Evolutionary conservation across 177 flowering plant species (phyloP), one percentile per base, ranked within the genome.

Genomic region (Vitis hybrid): DNA sequence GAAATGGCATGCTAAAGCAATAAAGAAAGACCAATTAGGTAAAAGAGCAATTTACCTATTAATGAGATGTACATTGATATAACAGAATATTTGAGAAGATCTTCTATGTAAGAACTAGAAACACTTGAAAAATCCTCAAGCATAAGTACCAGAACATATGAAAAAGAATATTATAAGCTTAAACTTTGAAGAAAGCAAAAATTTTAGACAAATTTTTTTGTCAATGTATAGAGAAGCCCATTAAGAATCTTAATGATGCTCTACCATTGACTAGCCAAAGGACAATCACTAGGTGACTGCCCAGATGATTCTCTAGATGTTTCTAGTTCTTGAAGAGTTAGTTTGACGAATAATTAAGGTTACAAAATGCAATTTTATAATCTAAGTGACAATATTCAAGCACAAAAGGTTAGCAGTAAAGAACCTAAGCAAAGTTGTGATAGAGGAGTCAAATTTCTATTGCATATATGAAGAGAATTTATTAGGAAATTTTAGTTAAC

Each of bases 21-120:
- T 2, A 26, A 26, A 26, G 29, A 2, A 26, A 2, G 29, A 0
- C 29, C 29, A 26, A 26, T 26, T 2, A 26, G 4, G 45, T 4
- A 50, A 39, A 71, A 75, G 1, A 58, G 55, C 7, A 14, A 73
- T 15, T 66, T 78, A 91, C 98, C 99, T 89, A 72, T 95, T 95
- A 73, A 93, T 93, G 29, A 95, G 86, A 68, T 93, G 92, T 6
- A 91, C 85, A 67, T 95, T 90, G 62, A 95, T 89, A 79, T 79
- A 84, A 31, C 90, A 84, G 79, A 95, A 91, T 51, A 78, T 73
- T 74, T 95, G 96, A 57, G 82, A 84, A 90, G n/a, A 89, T 85
- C 73, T 82, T 90, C 87, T 84, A 89, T 54, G 82, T 76, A 63
- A 95, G 85, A 72, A 91, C 75, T 13, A 81, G 77, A 72, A 90